Conservation (phyloP, 352 stramenopile genomes). For the Pythium aphanidermatum region DNA sequence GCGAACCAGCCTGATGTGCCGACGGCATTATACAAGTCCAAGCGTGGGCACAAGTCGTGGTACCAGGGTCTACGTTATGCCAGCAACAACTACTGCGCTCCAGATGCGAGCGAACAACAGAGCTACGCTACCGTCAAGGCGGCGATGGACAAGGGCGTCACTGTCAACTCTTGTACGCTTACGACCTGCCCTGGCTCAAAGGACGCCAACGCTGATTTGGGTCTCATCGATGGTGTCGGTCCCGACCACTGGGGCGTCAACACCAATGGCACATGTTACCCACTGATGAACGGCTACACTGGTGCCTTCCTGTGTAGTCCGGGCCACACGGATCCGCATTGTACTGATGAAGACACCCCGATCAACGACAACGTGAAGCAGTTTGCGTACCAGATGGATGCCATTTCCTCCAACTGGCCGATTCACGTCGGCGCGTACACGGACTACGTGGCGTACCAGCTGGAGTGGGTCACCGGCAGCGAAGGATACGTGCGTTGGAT, state of each 20-base stretch:
- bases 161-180: conserved; percentile 37
- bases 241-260: conserved; percentile 48
- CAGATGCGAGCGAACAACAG: conserved; percentile 19
- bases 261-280: conserved; percentile 42
- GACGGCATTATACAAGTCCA: conserved; percentile 28
- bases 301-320: conserved; percentile 46
- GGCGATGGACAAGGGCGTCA: conserved; percentile 34
- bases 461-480: conserved; percentile 54
- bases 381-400: conserved; percentile 86
- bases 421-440: conserved; percentile 72
- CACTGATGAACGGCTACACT: conserved; percentile 41
- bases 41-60: conserved; percentile 57
- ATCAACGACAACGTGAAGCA: conserved; percentile 13
- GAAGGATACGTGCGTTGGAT: conserved; percentile 55
- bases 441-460: conserved; percentile 56
- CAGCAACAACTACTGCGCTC: conserved; percentile 48
- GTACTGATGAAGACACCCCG: conserved; percentile 1
- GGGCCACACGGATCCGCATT: conserved; percentile 29
- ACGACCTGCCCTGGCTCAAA: conserved; percentile 36
- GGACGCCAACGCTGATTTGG: conserved; percentile 45
- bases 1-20: conserved; percentile 42
- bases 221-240: conserved; percentile 32
- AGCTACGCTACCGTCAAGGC: conserved; percentile 31
- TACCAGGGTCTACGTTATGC: conserved; percentile 59
- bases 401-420: conserved; percentile 86